Conservation (phyloP, 2,329 filamentous ascomycete genomes). For the Metarhizium rileyi region DNA sequence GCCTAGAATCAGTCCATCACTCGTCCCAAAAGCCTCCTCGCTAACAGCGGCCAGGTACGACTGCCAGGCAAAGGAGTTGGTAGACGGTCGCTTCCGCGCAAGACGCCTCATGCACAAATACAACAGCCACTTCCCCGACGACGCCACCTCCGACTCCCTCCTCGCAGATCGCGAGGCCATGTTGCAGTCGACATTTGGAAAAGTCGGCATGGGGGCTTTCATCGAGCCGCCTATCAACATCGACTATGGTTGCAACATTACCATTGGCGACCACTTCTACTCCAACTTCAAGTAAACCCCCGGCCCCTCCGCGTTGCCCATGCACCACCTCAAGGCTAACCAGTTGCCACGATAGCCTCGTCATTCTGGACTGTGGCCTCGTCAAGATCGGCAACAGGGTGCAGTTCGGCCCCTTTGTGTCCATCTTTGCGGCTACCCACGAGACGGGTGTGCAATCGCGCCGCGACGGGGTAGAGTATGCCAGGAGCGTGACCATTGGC, state of each 20-base stretch:
- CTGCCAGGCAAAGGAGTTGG: slow-evolving; percentile 35
- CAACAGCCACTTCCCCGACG: slow-evolving; percentile 45
- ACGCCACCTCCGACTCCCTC: slow-evolving; percentile 31
- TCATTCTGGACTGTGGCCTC: slow-evolving; percentile 63
- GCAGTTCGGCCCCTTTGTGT: slow-evolving; percentile 62
- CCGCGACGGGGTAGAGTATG: slow-evolving; percentile 37
- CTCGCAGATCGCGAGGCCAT: slow-evolving; percentile 31
- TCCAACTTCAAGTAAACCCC: slow-evolving; percentile 35
- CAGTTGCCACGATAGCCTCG: slow-evolving; percentile 27
- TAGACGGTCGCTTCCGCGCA: slow-evolving; percentile 41
- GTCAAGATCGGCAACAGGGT: slow-evolving; percentile 63
- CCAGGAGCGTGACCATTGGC: slow-evolving; percentile 35
- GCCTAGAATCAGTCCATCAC: neutral
- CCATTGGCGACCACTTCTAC: slow-evolving; percentile 53
- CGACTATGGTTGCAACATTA: slow-evolving; percentile 59
- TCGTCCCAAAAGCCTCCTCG: neutral
- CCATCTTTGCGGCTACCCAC: slow-evolving; percentile 62
- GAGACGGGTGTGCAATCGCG: slow-evolving; percentile 50
- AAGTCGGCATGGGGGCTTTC: slow-evolving; percentile 40
- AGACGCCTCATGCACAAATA: slow-evolving; percentile 47
- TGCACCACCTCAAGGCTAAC: neutral
- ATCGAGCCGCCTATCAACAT: slow-evolving; percentile 53
- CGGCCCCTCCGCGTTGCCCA: neutral
- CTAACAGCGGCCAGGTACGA: slow-evolving; percentile 34
- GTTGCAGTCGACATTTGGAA: slow-evolving; percentile 39